These are phyloP conservation scores for Parastagonospora avenae DNA, from an alignment of 2,329 filamentous ascomycete species.

Conservation along the genomic window DNA sequence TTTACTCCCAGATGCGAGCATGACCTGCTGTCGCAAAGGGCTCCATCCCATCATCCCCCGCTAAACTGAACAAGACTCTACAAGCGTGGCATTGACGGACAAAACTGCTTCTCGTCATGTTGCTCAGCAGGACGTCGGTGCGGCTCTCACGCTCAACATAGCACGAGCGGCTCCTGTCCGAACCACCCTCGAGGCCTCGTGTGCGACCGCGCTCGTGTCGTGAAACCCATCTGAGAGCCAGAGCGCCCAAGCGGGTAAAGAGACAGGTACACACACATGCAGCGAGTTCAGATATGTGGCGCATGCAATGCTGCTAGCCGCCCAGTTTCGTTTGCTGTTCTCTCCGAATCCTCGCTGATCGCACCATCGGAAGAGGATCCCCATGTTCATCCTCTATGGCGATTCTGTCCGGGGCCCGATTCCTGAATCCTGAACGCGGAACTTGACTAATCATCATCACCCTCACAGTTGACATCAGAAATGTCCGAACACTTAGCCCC, in stretches of 20 bases:
- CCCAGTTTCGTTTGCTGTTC: too few species aligned
- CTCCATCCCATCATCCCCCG: not conserved
- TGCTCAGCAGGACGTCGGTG: too few species aligned
- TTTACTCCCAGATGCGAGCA: slow-evolving; percentile 2
- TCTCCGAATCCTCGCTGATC: not conserved
- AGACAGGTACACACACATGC: too few species aligned
- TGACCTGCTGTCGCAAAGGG: not conserved
- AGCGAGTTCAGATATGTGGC: too few species aligned
- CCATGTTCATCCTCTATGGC: not conserved
- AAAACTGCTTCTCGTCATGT: too few species aligned
- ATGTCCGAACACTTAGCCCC: slow-evolving; percentile 1
- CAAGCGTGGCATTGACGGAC: too few species aligned
- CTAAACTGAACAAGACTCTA: too few species aligned
- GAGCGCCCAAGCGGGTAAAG: too few species aligned
- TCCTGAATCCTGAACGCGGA: too few species aligned
- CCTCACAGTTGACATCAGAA: slow-evolving; percentile 1
- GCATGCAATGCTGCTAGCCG: too few species aligned
- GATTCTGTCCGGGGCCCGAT: too few species aligned
- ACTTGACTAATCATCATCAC: not conserved
- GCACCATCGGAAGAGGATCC: too few species aligned
- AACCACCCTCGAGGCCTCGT: not conserved
- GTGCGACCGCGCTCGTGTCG: slow-evolving; percentile 3
- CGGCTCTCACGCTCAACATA: not conserved
- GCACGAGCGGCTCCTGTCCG: not conserved
- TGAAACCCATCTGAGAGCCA: not conserved